Percentiles rank a stretch among this genome's conserved stretches.
Evolutionary conservation across 1,284 basidiomycete genomes (phyloP).

Genomic region (Fereydounia khargensis): DNA sequence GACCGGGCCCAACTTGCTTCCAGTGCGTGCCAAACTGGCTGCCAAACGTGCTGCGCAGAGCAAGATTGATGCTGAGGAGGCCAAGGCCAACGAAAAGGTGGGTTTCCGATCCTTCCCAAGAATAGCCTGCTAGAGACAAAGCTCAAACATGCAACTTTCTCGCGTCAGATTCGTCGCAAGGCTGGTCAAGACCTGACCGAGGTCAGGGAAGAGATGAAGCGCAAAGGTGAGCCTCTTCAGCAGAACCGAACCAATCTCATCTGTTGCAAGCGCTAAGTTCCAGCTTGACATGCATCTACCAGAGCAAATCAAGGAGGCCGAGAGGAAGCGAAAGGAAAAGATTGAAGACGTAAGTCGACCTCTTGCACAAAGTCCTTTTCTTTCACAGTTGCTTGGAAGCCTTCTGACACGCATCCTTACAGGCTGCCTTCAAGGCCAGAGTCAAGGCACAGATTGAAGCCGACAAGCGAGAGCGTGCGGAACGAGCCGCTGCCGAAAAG

Average conservation of each 20-base stretch:
- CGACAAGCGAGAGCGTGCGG: conserved; percentile 53
- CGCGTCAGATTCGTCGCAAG: conserved; percentile 52
- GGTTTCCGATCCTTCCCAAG: not conserved
- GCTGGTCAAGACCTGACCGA: conserved; percentile 48
- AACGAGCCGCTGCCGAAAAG: conserved; percentile 50
- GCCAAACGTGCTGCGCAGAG: conserved; percentile 47
- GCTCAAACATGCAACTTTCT: too few species aligned
- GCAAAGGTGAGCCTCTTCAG: conserved; percentile 26
- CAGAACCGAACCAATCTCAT: not conserved
- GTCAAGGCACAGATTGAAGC: conserved; percentile 54
- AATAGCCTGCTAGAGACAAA: too few species aligned
- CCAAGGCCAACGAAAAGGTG: conserved; percentile 46
- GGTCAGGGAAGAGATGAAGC: conserved; percentile 50
- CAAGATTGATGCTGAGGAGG: conserved; percentile 42
- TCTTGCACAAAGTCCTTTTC: not conserved
- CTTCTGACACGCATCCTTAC: not conserved
- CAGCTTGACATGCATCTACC: not conserved
- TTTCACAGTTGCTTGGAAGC: not conserved
- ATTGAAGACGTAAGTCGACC: conserved; percentile 25
- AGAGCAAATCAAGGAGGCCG: conserved; percentile 52
- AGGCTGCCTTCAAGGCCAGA: conserved; percentile 44
- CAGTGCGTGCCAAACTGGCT: conserved; percentile 46
- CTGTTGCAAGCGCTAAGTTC: not conserved
- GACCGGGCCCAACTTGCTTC: not conserved
- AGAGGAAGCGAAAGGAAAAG: conserved; percentile 49